Percentiles rank a stretch among this genome's conserved stretches.
phyloP scores from a whole-genome alignment of 83 land plant genomes.

The Thuja plicata region DNA sequence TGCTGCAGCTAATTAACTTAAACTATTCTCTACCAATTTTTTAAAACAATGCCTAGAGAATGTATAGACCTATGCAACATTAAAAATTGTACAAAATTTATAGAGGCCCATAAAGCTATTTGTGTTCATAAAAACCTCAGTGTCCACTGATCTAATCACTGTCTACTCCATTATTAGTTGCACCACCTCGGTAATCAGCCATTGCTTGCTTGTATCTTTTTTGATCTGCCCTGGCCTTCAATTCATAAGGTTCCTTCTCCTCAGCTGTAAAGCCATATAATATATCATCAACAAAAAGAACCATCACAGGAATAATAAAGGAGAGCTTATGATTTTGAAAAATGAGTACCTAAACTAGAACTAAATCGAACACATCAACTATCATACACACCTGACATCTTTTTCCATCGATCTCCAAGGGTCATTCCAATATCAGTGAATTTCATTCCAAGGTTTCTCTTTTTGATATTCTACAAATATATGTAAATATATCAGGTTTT shows the following conservation, averaged over 20 bases:
- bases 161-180: constrained; percentile 3
- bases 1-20: not conserved
- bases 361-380: not conserved
- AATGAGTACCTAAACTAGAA: not conserved
- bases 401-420: constrained; percentile 56
- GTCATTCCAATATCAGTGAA: constrained; percentile 38
- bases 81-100: not conserved
- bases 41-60: not conserved
- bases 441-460: constrained; percentile 29
- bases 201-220: constrained; percentile 44
- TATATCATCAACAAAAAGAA: not conserved
- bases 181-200: constrained; percentile 41
- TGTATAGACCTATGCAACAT: not conserved
- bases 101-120: not conserved
- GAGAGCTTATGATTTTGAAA: not conserved
- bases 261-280: constrained; percentile 22
- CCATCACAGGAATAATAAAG: not conserved
- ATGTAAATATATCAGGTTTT: not conserved
- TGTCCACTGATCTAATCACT: not conserved
- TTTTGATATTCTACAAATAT: constrained; percentile 37
- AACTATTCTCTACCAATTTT: not conserved
- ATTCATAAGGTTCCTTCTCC: constrained; percentile 50
- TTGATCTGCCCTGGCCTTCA: constrained; percentile 36
- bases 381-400: constrained; percentile 37
- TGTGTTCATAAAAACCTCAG: not conserved